Evolutionary conservation across 2,329 filamentous ascomycete genomes (phyloP).

Genomic region (Colletotrichum magnum): DNA sequence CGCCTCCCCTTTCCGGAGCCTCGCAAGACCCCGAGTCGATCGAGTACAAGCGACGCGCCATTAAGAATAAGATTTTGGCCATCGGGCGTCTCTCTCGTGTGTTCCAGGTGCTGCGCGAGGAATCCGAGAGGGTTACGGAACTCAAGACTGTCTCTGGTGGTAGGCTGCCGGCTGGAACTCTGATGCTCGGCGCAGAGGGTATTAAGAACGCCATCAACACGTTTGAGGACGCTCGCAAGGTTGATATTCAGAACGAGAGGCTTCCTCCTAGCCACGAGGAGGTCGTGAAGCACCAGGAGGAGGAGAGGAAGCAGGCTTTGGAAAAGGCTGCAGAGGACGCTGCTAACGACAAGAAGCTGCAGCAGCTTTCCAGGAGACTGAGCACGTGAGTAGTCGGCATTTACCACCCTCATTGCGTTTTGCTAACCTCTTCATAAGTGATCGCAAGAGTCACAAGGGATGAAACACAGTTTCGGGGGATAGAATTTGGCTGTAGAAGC

Average conservation of each 20-base stretch:
- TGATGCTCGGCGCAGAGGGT: slow-evolving; percentile 97
- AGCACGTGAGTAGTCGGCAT: slow-evolving; percentile 84
- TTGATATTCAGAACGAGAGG: slow-evolving; percentile 96
- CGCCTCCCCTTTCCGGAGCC: slow-evolving; percentile 73
- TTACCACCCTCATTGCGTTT: background rate
- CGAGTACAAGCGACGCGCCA: slow-evolving; percentile 94
- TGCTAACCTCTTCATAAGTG: slow-evolving; percentile 43
- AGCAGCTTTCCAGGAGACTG: slow-evolving; percentile 88
- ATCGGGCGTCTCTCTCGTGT: slow-evolving; percentile 97
- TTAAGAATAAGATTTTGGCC: slow-evolving; percentile 99
- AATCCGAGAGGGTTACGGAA: slow-evolving; percentile 96
- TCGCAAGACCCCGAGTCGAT: slow-evolving; percentile 83
- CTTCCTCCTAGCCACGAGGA: slow-evolving; percentile 94
- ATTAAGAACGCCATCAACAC: slow-evolving; percentile 98
- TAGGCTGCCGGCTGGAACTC: slow-evolving; percentile 90
- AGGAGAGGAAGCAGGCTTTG: slow-evolving; percentile 85
- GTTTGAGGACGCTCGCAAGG: slow-evolving; percentile 97
- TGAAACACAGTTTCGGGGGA: slow-evolving; percentile 14
- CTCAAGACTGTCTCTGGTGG: slow-evolving; percentile 97
- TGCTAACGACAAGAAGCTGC: slow-evolving; percentile 90
- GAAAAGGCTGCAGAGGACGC: slow-evolving; percentile 90
- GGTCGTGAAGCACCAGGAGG: slow-evolving; percentile 85
- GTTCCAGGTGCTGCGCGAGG: slow-evolving; percentile 97
- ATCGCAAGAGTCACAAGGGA: slow-evolving; percentile 48
- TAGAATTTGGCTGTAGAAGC: slow-evolving; percentile 27